Evolutionary conservation across 2,329 filamentous ascomycete genomes (phyloP).

Genomic region (Aurifilum marmelostoma): DNA sequence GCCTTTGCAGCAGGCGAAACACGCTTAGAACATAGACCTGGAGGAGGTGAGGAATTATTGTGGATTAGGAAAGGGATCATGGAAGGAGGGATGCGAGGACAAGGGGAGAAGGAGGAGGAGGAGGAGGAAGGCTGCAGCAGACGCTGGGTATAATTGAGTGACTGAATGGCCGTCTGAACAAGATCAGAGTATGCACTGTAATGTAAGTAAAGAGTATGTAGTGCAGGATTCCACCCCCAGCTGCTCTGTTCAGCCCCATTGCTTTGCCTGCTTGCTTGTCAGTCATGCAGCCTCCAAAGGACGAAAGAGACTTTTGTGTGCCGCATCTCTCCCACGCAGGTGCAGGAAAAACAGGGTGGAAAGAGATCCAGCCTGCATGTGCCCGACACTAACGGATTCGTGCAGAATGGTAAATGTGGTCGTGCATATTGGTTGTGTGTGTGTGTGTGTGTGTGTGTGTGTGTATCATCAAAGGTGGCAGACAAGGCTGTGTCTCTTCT

Average conservation of each 20-base stretch:
- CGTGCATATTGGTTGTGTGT: not conserved
- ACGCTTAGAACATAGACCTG: not conserved
- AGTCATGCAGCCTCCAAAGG: not conserved
- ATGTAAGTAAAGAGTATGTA: not conserved
- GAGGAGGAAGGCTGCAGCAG: not conserved
- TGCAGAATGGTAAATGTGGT: not conserved
- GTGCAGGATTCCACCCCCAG: not conserved
- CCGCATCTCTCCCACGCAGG: not conserved
- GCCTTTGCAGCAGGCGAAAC: not conserved
- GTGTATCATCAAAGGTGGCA: not conserved
- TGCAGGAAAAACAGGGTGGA: not conserved
- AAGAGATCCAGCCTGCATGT: not conserved
- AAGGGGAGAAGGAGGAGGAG: not conserved
- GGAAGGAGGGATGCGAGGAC: not conserved
- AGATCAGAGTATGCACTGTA: not conserved
- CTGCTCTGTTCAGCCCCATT: not conserved
- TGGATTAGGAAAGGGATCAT: not conserved
- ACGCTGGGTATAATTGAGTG: not conserved
- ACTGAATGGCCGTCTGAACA: not conserved
- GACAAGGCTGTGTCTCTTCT: constrained; percentile 1
- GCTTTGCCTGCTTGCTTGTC: not conserved
- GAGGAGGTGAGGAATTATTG: not conserved
- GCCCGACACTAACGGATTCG: not conserved
- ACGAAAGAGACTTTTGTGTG: not conserved
- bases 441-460: not conserved